phyloP scores from a whole-genome alignment of 148 eudicot species.

The Vaccinium myrtillus region DNA sequence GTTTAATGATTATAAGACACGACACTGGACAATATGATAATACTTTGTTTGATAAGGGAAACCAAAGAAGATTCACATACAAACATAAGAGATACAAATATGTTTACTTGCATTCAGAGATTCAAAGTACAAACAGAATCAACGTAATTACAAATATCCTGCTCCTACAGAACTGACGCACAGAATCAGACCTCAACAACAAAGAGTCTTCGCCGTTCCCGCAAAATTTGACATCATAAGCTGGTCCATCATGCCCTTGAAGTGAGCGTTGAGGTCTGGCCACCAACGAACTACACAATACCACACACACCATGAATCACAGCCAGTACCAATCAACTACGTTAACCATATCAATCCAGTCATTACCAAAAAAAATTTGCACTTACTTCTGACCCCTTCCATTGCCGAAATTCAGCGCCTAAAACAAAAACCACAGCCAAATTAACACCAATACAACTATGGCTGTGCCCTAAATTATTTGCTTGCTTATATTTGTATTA shows the following conservation, averaged over 20 bases:
- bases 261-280: slow-evolving; percentile 63
- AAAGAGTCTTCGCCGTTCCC: slow-evolving; percentile 55
- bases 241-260: slow-evolving; percentile 90
- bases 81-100: background rate
- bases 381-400: slow-evolving; percentile 47
- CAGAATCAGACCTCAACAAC: slow-evolving; percentile 64
- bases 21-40: background rate
- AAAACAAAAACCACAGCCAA: slow-evolving; percentile 1
- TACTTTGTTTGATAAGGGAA: background rate
- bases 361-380: background rate
- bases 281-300: slow-evolving; percentile 33
- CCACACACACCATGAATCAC: background rate
- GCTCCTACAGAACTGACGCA: background rate
- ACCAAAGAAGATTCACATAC: background rate
- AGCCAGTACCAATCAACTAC: background rate
- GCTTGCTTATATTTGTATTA: no score
- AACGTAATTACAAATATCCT: background rate
- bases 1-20: background rate
- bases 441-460: background rate
- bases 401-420: slow-evolving; percentile 42
- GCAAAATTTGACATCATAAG: slow-evolving; percentile 90
- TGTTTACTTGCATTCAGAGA: background rate
- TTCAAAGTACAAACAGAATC: background rate
- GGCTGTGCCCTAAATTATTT: no score
- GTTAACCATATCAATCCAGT: background rate